Conservation (phyloP, 1,284 basidiomycete genomes). For the Sporisorium reilianum region DNA sequence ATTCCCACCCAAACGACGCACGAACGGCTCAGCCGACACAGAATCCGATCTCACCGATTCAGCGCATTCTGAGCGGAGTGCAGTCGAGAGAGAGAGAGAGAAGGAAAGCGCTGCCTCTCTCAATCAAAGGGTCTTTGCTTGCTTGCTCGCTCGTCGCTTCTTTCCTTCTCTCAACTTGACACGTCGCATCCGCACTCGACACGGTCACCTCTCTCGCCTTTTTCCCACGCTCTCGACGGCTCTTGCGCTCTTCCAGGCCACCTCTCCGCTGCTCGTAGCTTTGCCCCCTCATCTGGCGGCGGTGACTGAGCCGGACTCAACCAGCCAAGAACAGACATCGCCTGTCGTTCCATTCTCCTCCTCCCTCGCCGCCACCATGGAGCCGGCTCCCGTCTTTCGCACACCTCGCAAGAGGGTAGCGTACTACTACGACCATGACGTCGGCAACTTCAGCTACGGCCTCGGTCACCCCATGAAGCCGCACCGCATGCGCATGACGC, state of each 20-base stretch:
- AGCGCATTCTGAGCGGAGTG: background rate
- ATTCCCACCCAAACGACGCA: background rate
- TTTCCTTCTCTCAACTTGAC: background rate
- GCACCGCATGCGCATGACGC: conserved; percentile 75
- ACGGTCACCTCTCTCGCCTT: background rate
- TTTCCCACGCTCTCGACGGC: background rate
- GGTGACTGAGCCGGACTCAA: background rate
- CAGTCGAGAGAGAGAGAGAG: too few relatives aligned
- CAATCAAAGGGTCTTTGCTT: too few relatives aligned
- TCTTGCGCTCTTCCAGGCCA: background rate
- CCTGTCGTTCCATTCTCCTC: background rate
- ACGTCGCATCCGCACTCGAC: background rate
- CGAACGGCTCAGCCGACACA: background rate
- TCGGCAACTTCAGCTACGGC: conserved; percentile 86
- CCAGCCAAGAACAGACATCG: background rate
- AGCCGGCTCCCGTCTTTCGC: conserved; percentile 55
- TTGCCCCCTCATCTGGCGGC: background rate
- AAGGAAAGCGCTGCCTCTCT: too few relatives aligned
- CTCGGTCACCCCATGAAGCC: conserved; percentile 94
- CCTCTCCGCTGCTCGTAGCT: background rate
- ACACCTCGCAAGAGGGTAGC: conserved; percentile 54
- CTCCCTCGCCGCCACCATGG: conserved; percentile 31
- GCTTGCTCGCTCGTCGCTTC: background rate
- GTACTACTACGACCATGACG: conserved; percentile 73
- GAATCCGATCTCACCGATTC: background rate